Evolutionary conservation across 2,329 filamentous ascomycete species (phyloP), one percentile per base, ranked within the genome.

Genomic region (Cadophora sp.): DNA sequence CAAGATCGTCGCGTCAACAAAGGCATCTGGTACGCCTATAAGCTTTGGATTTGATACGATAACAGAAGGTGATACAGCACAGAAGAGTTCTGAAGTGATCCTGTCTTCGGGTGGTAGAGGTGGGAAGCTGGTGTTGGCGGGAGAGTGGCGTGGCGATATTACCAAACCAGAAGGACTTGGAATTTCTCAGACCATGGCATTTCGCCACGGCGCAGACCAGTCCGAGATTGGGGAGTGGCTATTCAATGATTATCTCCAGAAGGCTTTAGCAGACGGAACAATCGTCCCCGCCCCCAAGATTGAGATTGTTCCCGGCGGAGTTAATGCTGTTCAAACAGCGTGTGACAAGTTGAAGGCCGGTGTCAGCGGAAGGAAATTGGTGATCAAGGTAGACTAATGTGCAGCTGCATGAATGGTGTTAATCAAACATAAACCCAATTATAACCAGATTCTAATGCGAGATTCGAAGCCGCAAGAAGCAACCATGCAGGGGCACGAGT

Each of bases 311-410:
- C 48, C 64, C 3, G 68, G 72, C 5, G 70, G 66, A 16, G 56
- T 73, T 53, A 16, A 18, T 3, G 61, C 53, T 22, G 53, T 58
- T 20, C 66, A 71, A 22, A 59, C 56, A 3, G 61, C 51, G 8
- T 63, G 68, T 20, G 69, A 73, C 43, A 39, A 24, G n/a, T 20
- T 69, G 45, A 69, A 68, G 41, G 62, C 62, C 14, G 72, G 71
- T 5, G 67, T 72, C 14, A 73, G 71, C 63, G 70, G 62, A 14
- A 72, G 56, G 65, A 71, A 71, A 39, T n/a, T 73, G n/a, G 59
- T 72, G 18, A 62, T 72, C 3, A 62, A 66, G 30, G 30, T 66
- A 9, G 59, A 67, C 3, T 69, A 45, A 62, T 20, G 20, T 33
- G 24, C 16, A n/a, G 14, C 16, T 2, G 20, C 20, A 41, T 41